phyloP scores from a whole-genome alignment of 2,329 filamentous ascomycete genomes.

The Albifimbria verrucaria region DNA sequence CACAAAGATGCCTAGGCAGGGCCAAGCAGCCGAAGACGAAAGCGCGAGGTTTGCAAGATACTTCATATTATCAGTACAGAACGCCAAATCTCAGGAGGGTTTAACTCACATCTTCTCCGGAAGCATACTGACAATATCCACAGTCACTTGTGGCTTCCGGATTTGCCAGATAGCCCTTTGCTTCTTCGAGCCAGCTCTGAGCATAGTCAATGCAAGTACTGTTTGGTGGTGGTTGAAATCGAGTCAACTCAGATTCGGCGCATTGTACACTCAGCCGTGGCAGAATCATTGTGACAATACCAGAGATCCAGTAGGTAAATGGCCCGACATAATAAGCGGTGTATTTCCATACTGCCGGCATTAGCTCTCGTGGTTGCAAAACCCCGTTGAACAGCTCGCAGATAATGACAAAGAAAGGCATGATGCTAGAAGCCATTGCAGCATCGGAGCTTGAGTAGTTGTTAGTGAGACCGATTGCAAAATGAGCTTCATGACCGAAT shows the following conservation, averaged over 20 bases:
- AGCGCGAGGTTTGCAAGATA: conserved; percentile 3
- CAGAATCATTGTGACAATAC: conserved; percentile 59
- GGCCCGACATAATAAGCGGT: conserved; percentile 3
- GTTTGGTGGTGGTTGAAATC: conserved; percentile 1
- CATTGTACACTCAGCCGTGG: conserved; percentile 47
- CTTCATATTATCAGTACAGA: not conserved
- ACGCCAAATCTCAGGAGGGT: no score
- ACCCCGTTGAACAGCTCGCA: conserved; percentile 67
- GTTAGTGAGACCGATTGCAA: conserved; percentile 56
- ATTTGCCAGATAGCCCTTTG: conserved; percentile 7
- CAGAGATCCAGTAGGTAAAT: conserved; percentile 44
- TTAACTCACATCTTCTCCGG: conserved; percentile 6
- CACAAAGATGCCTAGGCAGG: conserved; percentile 2
- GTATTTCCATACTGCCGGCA: conserved; percentile 61
- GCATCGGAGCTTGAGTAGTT: conserved; percentile 61
- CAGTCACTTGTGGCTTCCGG: conserved; percentile 6
- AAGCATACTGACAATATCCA: conserved; percentile 7
- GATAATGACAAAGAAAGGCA: conserved; percentile 66
- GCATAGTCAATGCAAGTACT: conserved; percentile 3
- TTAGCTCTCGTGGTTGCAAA: conserved; percentile 18
- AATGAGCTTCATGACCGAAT: conserved; percentile 42
- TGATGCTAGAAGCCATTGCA: conserved; percentile 8
- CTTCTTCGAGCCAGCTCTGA: not conserved
- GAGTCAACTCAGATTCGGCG: conserved; percentile 16
- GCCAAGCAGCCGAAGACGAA: conserved; percentile 1